phyloP scores from a whole-genome alignment of 2,329 filamentous ascomycete genomes.

The Leptographium lundbergii region DNA sequence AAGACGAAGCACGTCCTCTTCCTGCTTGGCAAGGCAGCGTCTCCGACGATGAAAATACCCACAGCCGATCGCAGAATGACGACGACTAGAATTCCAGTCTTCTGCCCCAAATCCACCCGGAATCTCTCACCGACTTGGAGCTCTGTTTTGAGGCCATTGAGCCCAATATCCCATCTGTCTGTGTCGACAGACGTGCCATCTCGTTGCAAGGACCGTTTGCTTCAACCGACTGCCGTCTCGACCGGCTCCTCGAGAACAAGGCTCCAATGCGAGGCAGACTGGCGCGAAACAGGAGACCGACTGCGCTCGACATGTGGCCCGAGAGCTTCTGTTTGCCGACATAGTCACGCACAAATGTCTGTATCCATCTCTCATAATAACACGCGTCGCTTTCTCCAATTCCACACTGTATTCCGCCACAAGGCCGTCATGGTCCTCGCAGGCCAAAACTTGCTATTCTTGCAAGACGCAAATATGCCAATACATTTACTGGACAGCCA shows the following conservation, averaged over 20 bases:
- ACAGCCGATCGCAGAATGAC: neutral
- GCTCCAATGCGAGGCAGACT: neutral
- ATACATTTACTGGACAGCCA: neutral
- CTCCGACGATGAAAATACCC: neutral
- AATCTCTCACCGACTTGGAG: neutral
- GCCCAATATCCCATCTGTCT: neutral
- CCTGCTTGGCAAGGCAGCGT: neutral
- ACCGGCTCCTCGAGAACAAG: neutral
- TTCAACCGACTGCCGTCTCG: neutral
- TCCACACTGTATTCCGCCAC: neutral
- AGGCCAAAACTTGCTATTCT: neutral
- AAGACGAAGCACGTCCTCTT: neutral
- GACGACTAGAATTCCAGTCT: neutral
- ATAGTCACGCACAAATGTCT: too few relatives aligned
- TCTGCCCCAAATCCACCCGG: neutral
- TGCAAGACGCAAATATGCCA: neutral
- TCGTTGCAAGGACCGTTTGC: neutral
- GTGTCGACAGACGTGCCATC: neutral
- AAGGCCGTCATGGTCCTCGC: neutral
- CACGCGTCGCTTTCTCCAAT: neutral
- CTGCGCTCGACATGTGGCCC: conserved; percentile 1
- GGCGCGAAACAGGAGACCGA: neutral
- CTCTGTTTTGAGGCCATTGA: neutral
- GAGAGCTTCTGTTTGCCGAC: neutral
- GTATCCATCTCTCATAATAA: neutral